A percentile compares a stretch with the other conserved stretches of the same genome.
These are phyloP conservation scores for Suillus subluteus DNA, from an alignment of 768 basidiomycete genomes.

Conservation along the genomic window DNA sequence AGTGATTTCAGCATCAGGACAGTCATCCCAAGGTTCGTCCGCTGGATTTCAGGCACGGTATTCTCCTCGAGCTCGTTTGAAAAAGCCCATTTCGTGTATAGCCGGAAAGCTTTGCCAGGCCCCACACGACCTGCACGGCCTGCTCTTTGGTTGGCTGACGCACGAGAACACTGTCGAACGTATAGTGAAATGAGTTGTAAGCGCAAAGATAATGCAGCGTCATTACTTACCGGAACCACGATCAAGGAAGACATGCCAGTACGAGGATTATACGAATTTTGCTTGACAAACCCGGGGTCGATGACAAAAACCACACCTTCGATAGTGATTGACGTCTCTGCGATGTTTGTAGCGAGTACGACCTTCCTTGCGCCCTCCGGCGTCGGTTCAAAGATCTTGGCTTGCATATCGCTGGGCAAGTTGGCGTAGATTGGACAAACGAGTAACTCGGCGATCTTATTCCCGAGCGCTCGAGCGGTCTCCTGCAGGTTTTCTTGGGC, in stretches of 20 bases:
- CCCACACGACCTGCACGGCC: conserved; percentile 98
- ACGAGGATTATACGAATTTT: conserved; percentile 97
- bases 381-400: conserved; percentile 99
- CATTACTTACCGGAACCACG: conserved; percentile 84
- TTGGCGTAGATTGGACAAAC: conserved; percentile 99
- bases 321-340: conserved; percentile 99
- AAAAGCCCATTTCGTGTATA: conserved; percentile 99
- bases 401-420: conserved; percentile 99
- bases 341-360: conserved; percentile 97
- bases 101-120: conserved; percentile 96
- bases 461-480: conserved; percentile 91
- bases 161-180: conserved; percentile 80
- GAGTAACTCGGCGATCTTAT: conserved; percentile 93
- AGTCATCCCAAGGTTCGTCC: conserved; percentile 97
- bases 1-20: conserved; percentile 94
- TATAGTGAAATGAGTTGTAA: background rate
- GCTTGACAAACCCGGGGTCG: conserved; percentile 99
- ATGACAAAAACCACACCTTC: conserved; percentile 99
- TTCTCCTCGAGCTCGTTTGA: conserved; percentile 95
- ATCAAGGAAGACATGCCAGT: conserved; percentile 98
- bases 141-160: conserved; percentile 96
- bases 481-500: conserved; percentile 96
- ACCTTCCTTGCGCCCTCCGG: conserved; percentile 97
- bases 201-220: conserved; percentile 4
- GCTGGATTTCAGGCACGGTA: conserved; percentile 97